Percentiles rank a stretch among this genome's conserved stretches.
These are phyloP conservation scores for Drechslerella dactyloides DNA, from an alignment of 2,329 filamentous ascomycete genomes.

Conservation along the genomic window DNA sequence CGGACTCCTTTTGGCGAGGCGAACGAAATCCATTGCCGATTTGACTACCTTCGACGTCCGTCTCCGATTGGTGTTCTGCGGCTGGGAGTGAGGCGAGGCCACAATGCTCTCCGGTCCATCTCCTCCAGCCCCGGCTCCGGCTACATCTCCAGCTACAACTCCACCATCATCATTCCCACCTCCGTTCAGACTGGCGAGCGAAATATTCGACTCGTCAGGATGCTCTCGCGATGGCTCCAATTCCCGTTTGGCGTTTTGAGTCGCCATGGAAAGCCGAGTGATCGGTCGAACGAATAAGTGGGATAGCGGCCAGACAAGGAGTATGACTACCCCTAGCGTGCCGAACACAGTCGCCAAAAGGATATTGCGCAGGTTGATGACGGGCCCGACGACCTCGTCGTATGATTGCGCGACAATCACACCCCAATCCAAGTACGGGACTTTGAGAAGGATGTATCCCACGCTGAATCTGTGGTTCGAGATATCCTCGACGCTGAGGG, in stretches of 20 bases:
- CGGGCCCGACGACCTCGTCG: slow-evolving; percentile 76
- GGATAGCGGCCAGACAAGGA: slow-evolving; percentile 78
- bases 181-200: neutral
- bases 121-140: slow-evolving; percentile 3
- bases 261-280: slow-evolving; percentile 74
- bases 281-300: slow-evolving; percentile 84
- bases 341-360: slow-evolving; percentile 85
- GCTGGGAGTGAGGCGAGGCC: neutral
- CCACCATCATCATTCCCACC: neutral
- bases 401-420: slow-evolving; percentile 78
- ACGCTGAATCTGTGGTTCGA: slow-evolving; percentile 67
- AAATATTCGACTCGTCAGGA: slow-evolving; percentile 11
- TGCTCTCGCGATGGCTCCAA: slow-evolving; percentile 5
- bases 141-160: slow-evolving; percentile 25
- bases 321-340: slow-evolving; percentile 73
- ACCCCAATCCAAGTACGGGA: slow-evolving; percentile 74
- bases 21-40: slow-evolving; percentile 29
- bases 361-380: slow-evolving; percentile 77
- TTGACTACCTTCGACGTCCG: slow-evolving; percentile 25
- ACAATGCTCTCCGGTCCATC: slow-evolving; percentile 23
- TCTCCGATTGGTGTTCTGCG: neutral
- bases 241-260: slow-evolving; percentile 66
- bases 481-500: slow-evolving; percentile 68
- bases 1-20: neutral
- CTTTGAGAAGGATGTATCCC: slow-evolving; percentile 77